Evolutionary conservation across 768 basidiomycete species (phyloP).

Genomic region (Suillus weaverae): DNA sequence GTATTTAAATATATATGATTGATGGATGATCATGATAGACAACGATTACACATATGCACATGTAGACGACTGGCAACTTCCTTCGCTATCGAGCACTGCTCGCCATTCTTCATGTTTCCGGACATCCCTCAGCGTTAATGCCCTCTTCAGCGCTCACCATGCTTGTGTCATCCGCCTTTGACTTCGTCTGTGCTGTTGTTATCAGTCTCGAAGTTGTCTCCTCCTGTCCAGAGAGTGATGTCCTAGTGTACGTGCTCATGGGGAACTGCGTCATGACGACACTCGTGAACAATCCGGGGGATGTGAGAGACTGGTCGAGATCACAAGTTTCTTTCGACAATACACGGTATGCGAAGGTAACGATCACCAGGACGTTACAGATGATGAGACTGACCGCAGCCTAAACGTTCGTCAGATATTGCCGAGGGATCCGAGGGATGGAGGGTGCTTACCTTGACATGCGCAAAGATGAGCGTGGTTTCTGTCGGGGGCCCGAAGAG

Average conservation of each 20-base stretch:
- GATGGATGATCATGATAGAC: neutral
- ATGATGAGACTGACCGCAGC: slow-evolving; percentile 25
- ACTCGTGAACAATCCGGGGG: neutral
- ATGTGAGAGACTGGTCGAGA: slow-evolving; percentile 9
- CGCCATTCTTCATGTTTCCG: neutral
- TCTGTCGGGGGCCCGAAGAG: slow-evolving; percentile 9
- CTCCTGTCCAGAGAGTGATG: neutral
- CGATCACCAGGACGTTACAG: slow-evolving; percentile 31
- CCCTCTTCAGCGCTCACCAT: neutral
- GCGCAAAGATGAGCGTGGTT: slow-evolving; percentile 20
- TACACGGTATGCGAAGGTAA: slow-evolving; percentile 23
- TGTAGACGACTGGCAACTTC: neutral
- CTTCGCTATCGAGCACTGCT: neutral
- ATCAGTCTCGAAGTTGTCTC: neutral
- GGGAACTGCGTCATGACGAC: neutral
- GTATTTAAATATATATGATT: neutral
- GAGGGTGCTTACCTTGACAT: slow-evolving; percentile 18
- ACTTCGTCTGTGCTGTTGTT: neutral
- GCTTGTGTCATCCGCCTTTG: neutral
- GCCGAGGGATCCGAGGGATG: neutral
- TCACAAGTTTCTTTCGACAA: slow-evolving; percentile 4
- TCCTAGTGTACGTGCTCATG: neutral
- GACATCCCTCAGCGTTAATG: neutral
- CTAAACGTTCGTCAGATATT: slow-evolving; percentile 6
- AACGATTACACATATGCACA: neutral